phyloP scores from a whole-genome alignment of 140 eudicot species.

The Ambrosia hybrid region DNA sequence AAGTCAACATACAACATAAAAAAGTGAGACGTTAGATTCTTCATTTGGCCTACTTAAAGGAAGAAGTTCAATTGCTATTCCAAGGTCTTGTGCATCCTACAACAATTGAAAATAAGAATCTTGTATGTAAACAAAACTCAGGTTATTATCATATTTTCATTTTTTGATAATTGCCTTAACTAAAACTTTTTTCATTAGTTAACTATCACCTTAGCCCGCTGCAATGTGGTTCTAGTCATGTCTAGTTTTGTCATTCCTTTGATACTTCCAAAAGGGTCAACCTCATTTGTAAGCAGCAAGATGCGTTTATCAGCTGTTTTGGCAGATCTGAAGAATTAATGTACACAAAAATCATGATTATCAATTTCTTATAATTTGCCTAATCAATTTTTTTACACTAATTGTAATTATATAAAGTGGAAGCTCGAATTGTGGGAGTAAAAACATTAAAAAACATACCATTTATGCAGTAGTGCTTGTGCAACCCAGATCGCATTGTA shows the following conservation, averaged over 20 bases:
- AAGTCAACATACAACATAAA: constrained; percentile 74
- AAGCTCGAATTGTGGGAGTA: background rate
- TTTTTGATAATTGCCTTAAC: background rate
- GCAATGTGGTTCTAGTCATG: constrained; percentile 92
- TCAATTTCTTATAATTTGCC: too few relatives aligned
- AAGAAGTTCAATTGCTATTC: constrained; percentile 86
- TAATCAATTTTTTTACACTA: background rate
- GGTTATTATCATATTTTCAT: background rate
- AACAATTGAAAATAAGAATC: constrained; percentile 23
- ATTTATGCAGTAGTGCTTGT: constrained; percentile 91
- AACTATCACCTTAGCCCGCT: constrained; percentile 73
- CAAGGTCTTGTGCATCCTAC: constrained; percentile 99
- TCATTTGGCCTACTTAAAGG: constrained; percentile 74
- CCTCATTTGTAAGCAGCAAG: constrained; percentile 87
- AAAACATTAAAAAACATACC: constrained; percentile 40
- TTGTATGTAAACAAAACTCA: constrained; percentile 16
- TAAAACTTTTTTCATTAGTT: background rate
- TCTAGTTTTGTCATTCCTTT: constrained; percentile 84
- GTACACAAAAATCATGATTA: too few relatives aligned
- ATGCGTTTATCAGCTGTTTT: constrained; percentile 92
- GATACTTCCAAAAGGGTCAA: constrained; percentile 90
- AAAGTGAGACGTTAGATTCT: constrained; percentile 73
- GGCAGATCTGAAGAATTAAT: constrained; percentile 59
- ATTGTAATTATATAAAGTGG: constrained; percentile 8
- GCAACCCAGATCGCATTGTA: constrained; percentile 98